A percentile compares a stretch with the other conserved stretches of the same genome.
These are phyloP conservation scores for Malus orientalis DNA, from an alignment of 306 rosid genomes.

Conservation along the genomic window DNA sequence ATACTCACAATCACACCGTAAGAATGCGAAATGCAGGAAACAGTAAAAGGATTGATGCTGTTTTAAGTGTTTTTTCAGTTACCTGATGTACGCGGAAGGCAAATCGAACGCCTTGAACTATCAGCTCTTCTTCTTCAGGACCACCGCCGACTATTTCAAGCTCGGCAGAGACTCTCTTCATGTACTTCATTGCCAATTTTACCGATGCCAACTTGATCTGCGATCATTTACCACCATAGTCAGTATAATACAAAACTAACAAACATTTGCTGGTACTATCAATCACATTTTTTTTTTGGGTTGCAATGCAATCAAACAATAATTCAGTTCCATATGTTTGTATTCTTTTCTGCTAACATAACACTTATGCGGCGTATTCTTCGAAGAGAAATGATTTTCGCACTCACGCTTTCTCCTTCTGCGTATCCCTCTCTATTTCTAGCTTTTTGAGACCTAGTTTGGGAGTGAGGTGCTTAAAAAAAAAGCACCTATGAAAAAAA, in stretches of 20 bases:
- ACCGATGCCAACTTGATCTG: slow-evolving; percentile 96
- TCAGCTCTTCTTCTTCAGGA: slow-evolving; percentile 95
- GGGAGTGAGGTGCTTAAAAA: too few species aligned
- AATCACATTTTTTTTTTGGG: not conserved
- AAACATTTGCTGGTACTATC: not conserved
- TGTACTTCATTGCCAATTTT: slow-evolving; percentile 89
- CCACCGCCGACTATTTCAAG: slow-evolving; percentile 80
- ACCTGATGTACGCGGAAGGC: slow-evolving; percentile 99
- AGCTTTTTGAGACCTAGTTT: too few species aligned
- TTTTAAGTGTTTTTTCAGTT: not conserved
- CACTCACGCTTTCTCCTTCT: too few species aligned
- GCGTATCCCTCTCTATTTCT: too few species aligned
- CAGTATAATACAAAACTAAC: slow-evolving; percentile 22
- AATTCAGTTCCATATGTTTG: not conserved
- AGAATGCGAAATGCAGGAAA: not conserved
- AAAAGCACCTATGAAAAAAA: too few species aligned
- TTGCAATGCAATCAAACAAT: not conserved
- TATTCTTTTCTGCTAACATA: not conserved
- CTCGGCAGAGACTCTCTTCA: slow-evolving; percentile 94
- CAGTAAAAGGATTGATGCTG: not conserved
- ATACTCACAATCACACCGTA: not conserved
- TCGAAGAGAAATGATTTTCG: not conserved
- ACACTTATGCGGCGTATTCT: not conserved
- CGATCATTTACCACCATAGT: not conserved
- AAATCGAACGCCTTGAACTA: slow-evolving; percentile 83